A percentile compares a stretch with the other conserved stretches of the same genome.
phyloP scores from a whole-genome alignment of 768 basidiomycete genomes.

The Psilocybe subaeruginosa region DNA sequence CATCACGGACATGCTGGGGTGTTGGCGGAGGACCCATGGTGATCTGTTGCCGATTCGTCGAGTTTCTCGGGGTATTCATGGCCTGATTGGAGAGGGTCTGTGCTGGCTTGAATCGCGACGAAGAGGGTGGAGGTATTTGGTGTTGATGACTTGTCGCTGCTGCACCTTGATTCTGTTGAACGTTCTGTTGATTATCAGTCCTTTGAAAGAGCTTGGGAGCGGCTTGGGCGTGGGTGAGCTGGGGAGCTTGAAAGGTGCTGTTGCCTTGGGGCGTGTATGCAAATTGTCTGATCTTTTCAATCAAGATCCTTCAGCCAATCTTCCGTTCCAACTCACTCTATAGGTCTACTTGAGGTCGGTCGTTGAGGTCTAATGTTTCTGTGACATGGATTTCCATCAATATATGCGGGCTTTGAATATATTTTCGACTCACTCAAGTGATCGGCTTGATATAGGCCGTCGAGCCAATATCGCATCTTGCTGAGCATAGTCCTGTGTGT shows the following conservation, averaged over 20 bases:
- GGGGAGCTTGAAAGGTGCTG: constrained; percentile 40
- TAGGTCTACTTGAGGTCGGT: constrained; percentile 47
- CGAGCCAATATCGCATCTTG: constrained; percentile 18
- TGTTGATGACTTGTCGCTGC: constrained; percentile 14
- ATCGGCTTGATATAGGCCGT: constrained; percentile 53
- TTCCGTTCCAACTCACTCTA: constrained; percentile 28
- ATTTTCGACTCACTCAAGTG: constrained; percentile 42
- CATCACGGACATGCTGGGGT: constrained; percentile 40
- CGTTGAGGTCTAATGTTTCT: constrained; percentile 28
- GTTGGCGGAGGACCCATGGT: constrained; percentile 59
- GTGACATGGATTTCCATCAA: not conserved
- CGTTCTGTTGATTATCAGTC: constrained; percentile 19
- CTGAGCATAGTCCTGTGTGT: not conserved
- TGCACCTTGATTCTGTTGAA: constrained; percentile 10
- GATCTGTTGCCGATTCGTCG: constrained; percentile 26
- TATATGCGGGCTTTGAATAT: constrained; percentile 7
- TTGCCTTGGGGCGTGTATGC: constrained; percentile 58
- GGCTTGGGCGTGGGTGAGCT: constrained; percentile 45
- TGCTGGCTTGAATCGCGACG: constrained; percentile 23
- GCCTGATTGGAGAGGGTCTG: constrained; percentile 2
- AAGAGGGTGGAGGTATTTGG: constrained; percentile 4
- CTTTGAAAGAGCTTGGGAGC: constrained; percentile 42
- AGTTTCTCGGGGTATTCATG: constrained; percentile 15
- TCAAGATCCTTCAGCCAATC: constrained; percentile 4
- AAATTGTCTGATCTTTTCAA: constrained; percentile 53